Base-by-base conservation (phyloP, 2,329 filamentous ascomycete species). In the Cordyceps farinosa region DNA sequence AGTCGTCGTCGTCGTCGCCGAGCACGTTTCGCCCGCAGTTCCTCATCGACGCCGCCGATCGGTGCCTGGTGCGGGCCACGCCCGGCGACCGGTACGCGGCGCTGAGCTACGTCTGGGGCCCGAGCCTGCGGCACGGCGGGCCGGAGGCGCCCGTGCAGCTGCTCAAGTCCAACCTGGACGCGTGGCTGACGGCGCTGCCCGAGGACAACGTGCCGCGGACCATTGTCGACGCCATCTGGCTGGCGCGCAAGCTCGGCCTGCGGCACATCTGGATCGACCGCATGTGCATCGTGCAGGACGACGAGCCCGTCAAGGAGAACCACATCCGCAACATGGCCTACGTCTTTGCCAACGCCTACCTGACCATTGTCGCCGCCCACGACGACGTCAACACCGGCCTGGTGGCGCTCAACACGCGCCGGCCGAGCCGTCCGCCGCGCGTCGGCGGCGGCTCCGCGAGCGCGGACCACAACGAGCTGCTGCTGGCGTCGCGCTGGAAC, bases 251-350 rank as follows among this genome's bases (percentile, higher is more conserved):
- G 69, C 70, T 81, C 11, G 76, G 76, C 1, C 72, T 79, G 29
- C 74, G 75, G 2, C 75, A 78, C 62, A 70, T 82, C 27, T 82
- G 80, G 80, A 75, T 82, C 40, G 80, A 82, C 65, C 72, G 75
- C 40, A 70, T 80, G 54, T 80, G 78, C 59, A 78, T 80, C 62
- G 72, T 78, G 5, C 80, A 82, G 66, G 77, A 80, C 61, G 76
- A 80, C 61, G 70, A 72, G 13, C 69, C 69, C 27, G 75, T 78
- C 64, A 74, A 74, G 67, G 74, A 75, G 32, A 70, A 72, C n/a
- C 75, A 80, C 60, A 69, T 79, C 51, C 70, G 71, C 45, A 73
- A 79, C 65, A 81, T 82, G 79, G 78, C 78, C 10, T 76, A 73
- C 61, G 71, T 81, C 47, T 82, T 80, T 67, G 70, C 76, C 29